phyloP scores from a whole-genome alignment of 2,329 filamentous ascomycete genomes.

The Cercospora janseana region DNA sequence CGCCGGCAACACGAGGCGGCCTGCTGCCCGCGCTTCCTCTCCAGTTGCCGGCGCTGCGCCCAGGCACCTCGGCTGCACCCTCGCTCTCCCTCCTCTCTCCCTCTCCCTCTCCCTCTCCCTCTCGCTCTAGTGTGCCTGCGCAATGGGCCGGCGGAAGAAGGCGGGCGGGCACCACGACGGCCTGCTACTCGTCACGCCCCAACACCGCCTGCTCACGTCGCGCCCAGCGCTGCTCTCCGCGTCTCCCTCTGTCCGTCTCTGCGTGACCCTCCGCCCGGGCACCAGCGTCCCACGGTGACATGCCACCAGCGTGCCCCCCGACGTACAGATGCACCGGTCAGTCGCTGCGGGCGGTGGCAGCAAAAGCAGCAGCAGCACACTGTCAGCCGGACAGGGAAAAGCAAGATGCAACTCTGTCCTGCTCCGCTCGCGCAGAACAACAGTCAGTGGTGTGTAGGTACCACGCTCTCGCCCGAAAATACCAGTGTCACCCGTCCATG shows the following conservation, averaged over 20 bases:
- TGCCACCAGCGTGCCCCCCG: constrained; percentile 12
- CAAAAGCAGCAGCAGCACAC: not conserved
- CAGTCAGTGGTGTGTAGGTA: not conserved
- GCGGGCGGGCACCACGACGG: too few species aligned
- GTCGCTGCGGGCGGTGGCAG: not conserved
- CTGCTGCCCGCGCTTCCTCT: too few species aligned
- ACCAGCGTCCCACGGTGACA: constrained; percentile 11
- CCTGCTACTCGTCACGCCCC: too few species aligned
- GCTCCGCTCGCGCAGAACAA: not conserved
- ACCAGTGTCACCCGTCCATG: constrained; percentile 4
- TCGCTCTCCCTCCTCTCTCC: too few species aligned
- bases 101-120: too few species aligned
- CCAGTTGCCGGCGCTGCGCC: constrained; percentile 1
- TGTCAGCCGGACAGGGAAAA: constrained; percentile 9
- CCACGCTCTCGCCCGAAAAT: constrained; percentile 3
- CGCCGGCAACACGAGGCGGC: too few species aligned
- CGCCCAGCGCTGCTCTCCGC: too few species aligned
- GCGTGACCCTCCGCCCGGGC: constrained; percentile 7
- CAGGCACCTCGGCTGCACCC: too few species aligned
- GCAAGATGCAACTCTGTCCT: constrained; percentile 2
- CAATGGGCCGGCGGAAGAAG: too few species aligned
- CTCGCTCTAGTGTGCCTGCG: too few species aligned
- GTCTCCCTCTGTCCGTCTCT: not conserved
- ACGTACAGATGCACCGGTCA: constrained; percentile 4
- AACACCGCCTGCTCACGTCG: too few species aligned